Evolutionary conservation across 345 rosid species (phyloP), one percentile per base, ranked within the genome.

Genomic region (Populus simonii): DNA sequence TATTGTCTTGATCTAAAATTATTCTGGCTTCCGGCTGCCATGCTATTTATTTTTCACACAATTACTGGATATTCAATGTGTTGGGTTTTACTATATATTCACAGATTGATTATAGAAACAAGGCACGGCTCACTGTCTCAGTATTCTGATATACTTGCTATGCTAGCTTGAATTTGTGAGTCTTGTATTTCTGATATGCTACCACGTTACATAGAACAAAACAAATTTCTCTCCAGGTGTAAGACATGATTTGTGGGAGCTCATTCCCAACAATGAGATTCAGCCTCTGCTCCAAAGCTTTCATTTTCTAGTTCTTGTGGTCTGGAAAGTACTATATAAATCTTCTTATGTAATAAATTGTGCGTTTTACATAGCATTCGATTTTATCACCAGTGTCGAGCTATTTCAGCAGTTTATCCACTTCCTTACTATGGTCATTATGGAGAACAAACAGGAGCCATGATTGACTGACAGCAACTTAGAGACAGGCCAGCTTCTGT

Each of bases 1-100:
- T 23, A 70, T 71, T 73, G 82, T 77, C 66, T 76, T 79, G 77
- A 82, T 81, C 77, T 82, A 20, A 71, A 18, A 72, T 80, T 82
- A 77, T 55, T 75, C 81, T 49, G 81, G 83, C 74, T 62, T 74
- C 68, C 70, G 41, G 83, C 63, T 65, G 71, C 69, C 74, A 53
- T 7, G 59, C 76, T 25, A 23, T 18, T 49, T 66, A 20, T 66
- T 75, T 73, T 73, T 79, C 61, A 76, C 77, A 80, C 61, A 36
- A 66, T 78, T 77, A 68, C 71, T 12, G 51, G 80, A 63, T 70
- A 77, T 67, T 73, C 80, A 62, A 70, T 81, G 80, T 83, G 53
- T 63, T 70, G 78, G 22, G 11, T 62, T 73, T 59, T 66, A 38
- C 36, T 36, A 10, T 73, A 53, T 36, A 23, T 73, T 57, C 33